Percentiles rank a stretch among this genome's conserved stretches.
phyloP scores from a whole-genome alignment of 2,329 filamentous ascomycete species.

The Alternaria gaisen region DNA sequence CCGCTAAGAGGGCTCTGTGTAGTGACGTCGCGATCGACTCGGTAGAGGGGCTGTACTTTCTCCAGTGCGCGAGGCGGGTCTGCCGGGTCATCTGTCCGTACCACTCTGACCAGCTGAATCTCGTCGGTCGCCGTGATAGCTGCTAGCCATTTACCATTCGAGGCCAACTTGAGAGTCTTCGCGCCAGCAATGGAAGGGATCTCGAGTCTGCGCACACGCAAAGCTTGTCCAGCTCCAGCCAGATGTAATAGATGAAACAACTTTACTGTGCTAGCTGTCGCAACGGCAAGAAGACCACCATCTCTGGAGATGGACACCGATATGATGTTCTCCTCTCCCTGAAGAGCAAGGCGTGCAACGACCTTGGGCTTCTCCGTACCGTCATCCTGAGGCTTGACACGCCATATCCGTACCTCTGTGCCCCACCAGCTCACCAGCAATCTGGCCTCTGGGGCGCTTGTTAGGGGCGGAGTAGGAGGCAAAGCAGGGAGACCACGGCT shows the following conservation, averaged over 20 bases:
- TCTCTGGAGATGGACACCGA: constrained; percentile 75
- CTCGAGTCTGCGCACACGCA: constrained; percentile 76
- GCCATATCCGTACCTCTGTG: constrained; percentile 85
- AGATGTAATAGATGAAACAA: constrained; percentile 73
- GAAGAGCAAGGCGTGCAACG: constrained; percentile 51
- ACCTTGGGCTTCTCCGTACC: constrained; percentile 55
- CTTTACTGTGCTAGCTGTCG: constrained; percentile 78
- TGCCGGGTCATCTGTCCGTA: constrained; percentile 51
- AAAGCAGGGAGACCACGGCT: constrained; percentile 84
- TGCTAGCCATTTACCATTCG: constrained; percentile 74
- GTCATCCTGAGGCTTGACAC: constrained; percentile 61
- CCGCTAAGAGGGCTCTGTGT: constrained; percentile 61
- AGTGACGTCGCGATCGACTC: constrained; percentile 42
- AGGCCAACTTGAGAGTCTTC: constrained; percentile 73
- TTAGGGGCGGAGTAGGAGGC: constrained; percentile 78
- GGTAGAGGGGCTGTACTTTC: constrained; percentile 51
- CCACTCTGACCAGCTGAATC: constrained; percentile 58
- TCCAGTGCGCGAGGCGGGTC: constrained; percentile 51
- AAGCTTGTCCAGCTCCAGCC: constrained; percentile 63
- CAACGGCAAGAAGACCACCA: constrained; percentile 77
- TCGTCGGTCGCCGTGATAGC: constrained; percentile 59
- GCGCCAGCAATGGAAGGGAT: constrained; percentile 73
- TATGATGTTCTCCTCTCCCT: constrained; percentile 81
- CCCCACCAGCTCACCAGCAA: constrained; percentile 94
- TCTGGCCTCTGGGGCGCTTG: constrained; percentile 76